Evolutionary conservation across 441 rosid species (phyloP), one percentile per base, ranked within the genome.

Genomic region (Lepidium campestre): DNA sequence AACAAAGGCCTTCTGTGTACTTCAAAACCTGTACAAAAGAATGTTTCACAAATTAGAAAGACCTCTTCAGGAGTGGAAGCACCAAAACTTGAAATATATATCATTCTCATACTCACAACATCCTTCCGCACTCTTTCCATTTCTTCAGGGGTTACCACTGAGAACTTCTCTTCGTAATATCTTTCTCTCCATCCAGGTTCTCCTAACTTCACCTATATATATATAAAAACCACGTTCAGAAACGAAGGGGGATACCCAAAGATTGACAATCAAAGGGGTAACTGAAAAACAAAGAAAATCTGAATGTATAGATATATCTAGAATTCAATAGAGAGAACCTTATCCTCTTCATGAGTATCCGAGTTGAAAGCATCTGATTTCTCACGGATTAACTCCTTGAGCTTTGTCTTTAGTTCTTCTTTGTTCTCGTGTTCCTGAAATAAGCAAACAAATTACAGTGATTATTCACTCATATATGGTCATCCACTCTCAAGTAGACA

Each of bases 121-220:
- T 94, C 99, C 76, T 75, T 89, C 17, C 97, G 82, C 75, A 86
- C 71, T 50, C 60, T 75, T 76, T 94, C 99, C 82, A 81, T 79
- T 72, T 94, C 96, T 75, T 85, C 96, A 0, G 76, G 79, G 50
- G 86, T 85, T 66, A 67, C 73, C 13, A 75, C 91, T 65, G 73
- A 76, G 76, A 94, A 94, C 76, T 91, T 94, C 69, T 91, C 98
- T 54, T 85, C 88, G 77, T 94, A 94, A 78, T 94, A 94, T 79
- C 98, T 85, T 77, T 94, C 98, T 76, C 79, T 91, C 99, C 99
- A 94, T 42, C 99, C 99, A 18, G 94, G 86, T 75, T 88, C 86
- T 55, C 99, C 99, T 78, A 94, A 78, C 72, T 85, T 94, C 75
- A 94, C 75, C 99, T 94, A 72, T 72, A 27, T 36, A 27, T 36